Percentiles rank a stretch among this genome's conserved stretches.
Conservation (phyloP, 495 filamentous ascomycete species). For the Arthonia radiata region DNA sequence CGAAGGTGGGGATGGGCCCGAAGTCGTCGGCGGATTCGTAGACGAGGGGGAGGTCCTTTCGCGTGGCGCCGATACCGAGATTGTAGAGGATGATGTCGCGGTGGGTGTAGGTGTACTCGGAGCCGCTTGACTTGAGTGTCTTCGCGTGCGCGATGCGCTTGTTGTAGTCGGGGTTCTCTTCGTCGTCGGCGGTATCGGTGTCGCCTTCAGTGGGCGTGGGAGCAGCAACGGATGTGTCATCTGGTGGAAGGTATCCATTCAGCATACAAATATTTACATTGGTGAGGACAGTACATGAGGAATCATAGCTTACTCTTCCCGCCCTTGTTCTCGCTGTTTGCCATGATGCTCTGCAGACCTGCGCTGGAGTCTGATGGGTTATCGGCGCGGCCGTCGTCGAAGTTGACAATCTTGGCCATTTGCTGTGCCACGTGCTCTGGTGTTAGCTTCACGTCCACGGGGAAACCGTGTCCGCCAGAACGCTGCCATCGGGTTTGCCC, state of each 20-base stretch:
- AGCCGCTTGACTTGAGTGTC: conserved; percentile 41
- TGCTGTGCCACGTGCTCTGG: conserved; percentile 62
- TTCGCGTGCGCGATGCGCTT: conserved; percentile 53
- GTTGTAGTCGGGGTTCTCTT: no score
- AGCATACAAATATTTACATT: background rate
- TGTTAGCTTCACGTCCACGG: conserved; percentile 61
- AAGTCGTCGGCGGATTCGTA: conserved; percentile 79
- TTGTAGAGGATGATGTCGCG: conserved; percentile 81
- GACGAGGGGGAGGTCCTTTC: conserved; percentile 64
- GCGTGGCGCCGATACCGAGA: conserved; percentile 82
- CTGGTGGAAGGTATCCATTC: no score
- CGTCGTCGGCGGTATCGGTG: no score
- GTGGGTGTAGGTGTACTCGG: conserved; percentile 60
- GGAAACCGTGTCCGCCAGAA: conserved; percentile 75
- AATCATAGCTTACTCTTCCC: conserved; percentile 6
- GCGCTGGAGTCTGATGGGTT: conserved; percentile 59
- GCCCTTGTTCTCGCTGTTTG: conserved; percentile 59
- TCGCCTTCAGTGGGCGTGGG: no score
- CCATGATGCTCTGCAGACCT: conserved; percentile 69
- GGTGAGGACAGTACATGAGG: background rate
- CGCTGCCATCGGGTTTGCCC: conserved; percentile 88
- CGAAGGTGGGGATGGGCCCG: conserved; percentile 81
- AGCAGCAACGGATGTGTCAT: no score
- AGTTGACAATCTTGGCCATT: conserved; percentile 62
- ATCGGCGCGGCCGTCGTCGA: conserved; percentile 76